Evolutionary conservation across 192 early-diverging fungal species (phyloP).

Genomic region (Coemansia sp.): DNA sequence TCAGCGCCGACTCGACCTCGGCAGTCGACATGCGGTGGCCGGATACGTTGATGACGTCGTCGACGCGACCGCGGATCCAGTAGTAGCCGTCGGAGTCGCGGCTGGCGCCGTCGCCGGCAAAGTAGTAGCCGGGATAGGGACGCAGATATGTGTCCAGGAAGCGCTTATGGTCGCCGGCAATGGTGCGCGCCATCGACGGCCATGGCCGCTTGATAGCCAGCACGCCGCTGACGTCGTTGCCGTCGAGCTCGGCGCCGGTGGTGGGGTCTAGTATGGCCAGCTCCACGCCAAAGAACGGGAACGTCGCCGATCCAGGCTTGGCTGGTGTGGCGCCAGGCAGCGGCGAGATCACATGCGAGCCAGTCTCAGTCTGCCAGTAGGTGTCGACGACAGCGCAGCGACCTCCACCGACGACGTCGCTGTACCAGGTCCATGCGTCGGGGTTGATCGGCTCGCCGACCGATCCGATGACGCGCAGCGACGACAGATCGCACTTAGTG

Average conservation of each 20-base stretch:
- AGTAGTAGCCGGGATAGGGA: conserved; percentile 91
- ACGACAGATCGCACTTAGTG: conserved; percentile 72
- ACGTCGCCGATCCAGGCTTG: conserved; percentile 93
- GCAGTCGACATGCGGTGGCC: conserved; percentile 93
- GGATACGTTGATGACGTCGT: conserved; percentile 94
- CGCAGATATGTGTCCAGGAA: conserved; percentile 92
- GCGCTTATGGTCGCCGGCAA: conserved; percentile 87
- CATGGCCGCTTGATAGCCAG: conserved; percentile 83
- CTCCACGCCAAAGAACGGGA: conserved; percentile 97
- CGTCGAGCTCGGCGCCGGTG: conserved; percentile 79
- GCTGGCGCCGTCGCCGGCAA: conserved; percentile 91
- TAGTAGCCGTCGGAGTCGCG: conserved; percentile 92
- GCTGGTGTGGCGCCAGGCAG: conserved; percentile 85
- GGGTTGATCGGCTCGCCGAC: conserved; percentile 99
- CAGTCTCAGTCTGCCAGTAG: conserved; percentile 94
- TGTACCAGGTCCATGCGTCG: conserved; percentile 97
- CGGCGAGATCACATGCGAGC: conserved; percentile 88
- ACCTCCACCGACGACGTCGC: conserved; percentile 82
- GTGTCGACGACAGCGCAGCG: conserved; percentile 95
- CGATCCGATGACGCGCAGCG: conserved; percentile 86
- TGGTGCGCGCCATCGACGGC: conserved; percentile 90
- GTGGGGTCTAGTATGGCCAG: conserved; percentile 79
- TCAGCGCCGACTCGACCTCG: conserved; percentile 90
- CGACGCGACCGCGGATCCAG: conserved; percentile 92
- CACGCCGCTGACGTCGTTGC: conserved; percentile 89